Evolutionary conservation across 2,329 filamentous ascomycete species (phyloP).

Genomic region (Didymella pinodella): DNA sequence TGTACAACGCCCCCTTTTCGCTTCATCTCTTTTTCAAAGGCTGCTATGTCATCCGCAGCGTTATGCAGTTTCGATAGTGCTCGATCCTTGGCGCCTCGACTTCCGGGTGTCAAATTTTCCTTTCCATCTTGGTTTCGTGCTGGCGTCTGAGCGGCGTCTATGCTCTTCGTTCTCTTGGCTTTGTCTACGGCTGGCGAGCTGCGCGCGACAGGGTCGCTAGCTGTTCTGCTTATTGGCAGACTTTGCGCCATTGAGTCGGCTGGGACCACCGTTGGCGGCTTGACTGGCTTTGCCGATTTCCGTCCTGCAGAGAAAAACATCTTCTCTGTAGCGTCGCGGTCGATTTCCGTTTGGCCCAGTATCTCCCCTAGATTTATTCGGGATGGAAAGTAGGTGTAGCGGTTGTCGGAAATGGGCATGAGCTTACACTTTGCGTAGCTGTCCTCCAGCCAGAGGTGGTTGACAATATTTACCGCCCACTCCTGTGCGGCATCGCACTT

Average conservation of each 20-base stretch:
- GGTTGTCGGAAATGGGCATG: conserved; percentile 73
- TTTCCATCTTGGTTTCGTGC: conserved; percentile 62
- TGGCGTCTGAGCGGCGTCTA: conserved; percentile 60
- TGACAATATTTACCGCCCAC: conserved; percentile 89
- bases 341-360: conserved; percentile 85
- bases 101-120: conserved; percentile 85
- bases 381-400: conserved; percentile 85
- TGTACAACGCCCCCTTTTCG: conserved; percentile 72
- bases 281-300: conserved; percentile 34
- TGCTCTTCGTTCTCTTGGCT: conserved; percentile 37
- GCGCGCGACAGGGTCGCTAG: conserved; percentile 33
- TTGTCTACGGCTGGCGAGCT: conserved; percentile 39
- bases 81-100: conserved; percentile 86
- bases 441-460: conserved; percentile 97
- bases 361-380: conserved; percentile 93
- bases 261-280: conserved; percentile 30
- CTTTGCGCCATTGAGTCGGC: conserved; percentile 33
- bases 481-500: conserved; percentile 92
- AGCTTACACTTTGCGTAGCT: conserved; percentile 89
- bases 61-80: conserved; percentile 79
- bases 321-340: conserved; percentile 75
- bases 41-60: conserved; percentile 81
- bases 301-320: conserved; percentile 62
- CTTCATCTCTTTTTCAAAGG: conserved; percentile 95
- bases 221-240: conserved; percentile 21